These are phyloP conservation scores for Crithidia acanthocephali DNA, from an alignment of 208 protist genomes.

Conservation along the genomic window DNA sequence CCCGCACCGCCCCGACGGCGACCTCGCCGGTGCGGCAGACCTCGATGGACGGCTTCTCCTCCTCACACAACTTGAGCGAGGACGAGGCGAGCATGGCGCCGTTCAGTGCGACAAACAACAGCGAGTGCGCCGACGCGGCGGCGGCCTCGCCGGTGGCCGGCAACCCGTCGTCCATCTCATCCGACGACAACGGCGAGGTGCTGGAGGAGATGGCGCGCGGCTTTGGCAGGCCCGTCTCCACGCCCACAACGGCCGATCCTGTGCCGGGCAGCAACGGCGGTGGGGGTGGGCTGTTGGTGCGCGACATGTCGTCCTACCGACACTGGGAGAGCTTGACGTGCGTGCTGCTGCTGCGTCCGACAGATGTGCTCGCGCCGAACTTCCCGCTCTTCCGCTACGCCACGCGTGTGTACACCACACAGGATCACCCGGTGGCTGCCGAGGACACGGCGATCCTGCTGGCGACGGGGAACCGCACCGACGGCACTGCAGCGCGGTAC, in stretches of 20 bases:
- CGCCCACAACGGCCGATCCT: background rate
- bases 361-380: slow-evolving; percentile 26
- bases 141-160: slow-evolving; percentile 3
- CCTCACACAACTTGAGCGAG: slow-evolving; percentile 13
- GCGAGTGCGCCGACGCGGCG: slow-evolving; percentile 5
- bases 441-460: slow-evolving; percentile 32
- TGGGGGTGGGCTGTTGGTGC: too few relatives aligned
- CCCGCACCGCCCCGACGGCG: slow-evolving; percentile 1
- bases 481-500: slow-evolving; percentile 24
- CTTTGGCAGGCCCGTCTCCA: slow-evolving; percentile 6
- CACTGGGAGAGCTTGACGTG: slow-evolving; percentile 64
- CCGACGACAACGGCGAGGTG: slow-evolving; percentile 6
- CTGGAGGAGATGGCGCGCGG: slow-evolving; percentile 19
- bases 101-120: background rate
- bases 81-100: slow-evolving; percentile 6
- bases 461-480: slow-evolving; percentile 19
- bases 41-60: slow-evolving; percentile 1
- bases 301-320: slow-evolving; percentile 13
- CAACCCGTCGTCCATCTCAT: background rate
- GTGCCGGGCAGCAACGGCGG: background rate
- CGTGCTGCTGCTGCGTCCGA: slow-evolving; percentile 51
- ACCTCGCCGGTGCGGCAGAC: slow-evolving; percentile 11
- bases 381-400: slow-evolving; percentile 70
- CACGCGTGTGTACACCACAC: slow-evolving; percentile 30
- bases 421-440: slow-evolving; percentile 11